Percentiles rank a stretch among this genome's conserved stretches.
These are phyloP conservation scores for Aspergillus costaricaensis DNA, from an alignment of 2,329 filamentous ascomycete species.

Conservation along the genomic window DNA sequence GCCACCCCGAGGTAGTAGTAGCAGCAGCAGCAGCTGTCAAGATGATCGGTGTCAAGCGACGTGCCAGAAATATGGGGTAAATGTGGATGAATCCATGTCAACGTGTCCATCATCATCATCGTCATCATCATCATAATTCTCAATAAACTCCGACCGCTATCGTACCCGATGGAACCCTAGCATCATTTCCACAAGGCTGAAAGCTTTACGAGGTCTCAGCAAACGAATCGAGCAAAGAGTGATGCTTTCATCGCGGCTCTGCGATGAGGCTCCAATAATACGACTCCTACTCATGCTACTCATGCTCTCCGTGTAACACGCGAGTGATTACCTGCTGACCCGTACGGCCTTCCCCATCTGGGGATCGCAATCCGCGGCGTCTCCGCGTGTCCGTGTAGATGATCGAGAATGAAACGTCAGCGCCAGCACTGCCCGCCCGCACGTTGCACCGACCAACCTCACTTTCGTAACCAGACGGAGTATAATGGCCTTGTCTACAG, in stretches of 20 bases:
- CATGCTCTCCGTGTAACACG: neutral
- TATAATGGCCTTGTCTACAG: neutral
- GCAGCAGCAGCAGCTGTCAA: too few relatives aligned
- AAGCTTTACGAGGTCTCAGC: neutral
- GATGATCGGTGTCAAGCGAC: too few relatives aligned
- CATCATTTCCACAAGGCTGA: neutral
- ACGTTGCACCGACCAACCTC: neutral
- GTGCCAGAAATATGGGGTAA: too few relatives aligned
- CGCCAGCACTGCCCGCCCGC: neutral
- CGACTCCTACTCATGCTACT: neutral
- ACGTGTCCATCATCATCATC: too few relatives aligned
- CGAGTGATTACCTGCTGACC: neutral
- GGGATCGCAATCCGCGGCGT: neutral
- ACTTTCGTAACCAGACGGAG: neutral
- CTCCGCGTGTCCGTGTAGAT: neutral
- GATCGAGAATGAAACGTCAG: neutral
- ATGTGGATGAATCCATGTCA: too few relatives aligned
- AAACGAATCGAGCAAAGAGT: neutral
- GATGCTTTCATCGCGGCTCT: neutral
- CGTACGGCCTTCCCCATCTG: neutral
- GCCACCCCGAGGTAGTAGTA: too few relatives aligned
- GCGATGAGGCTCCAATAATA: neutral
- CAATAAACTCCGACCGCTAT: neutral
- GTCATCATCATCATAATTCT: neutral
- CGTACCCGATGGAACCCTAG: neutral